phyloP scores from a whole-genome alignment of 2,329 filamentous ascomycete genomes.

The Talaromyces marneffei region DNA sequence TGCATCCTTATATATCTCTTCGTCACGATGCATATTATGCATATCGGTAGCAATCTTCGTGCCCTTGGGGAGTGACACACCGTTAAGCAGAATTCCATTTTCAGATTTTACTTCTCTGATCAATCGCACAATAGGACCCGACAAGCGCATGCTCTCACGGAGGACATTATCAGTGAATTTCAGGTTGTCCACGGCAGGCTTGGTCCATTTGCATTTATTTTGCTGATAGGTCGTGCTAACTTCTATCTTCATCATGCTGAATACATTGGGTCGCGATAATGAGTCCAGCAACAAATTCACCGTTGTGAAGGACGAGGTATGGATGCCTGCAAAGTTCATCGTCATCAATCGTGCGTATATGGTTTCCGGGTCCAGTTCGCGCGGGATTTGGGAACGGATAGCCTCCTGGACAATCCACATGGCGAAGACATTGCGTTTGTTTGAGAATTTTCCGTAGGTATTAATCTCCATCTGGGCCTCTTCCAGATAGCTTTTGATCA shows the following conservation, averaged over 20 bases:
- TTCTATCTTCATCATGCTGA: not conserved
- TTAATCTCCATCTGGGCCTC: not conserved
- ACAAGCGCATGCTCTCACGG: not conserved
- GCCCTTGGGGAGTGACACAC: not conserved
- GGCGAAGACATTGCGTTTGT: not conserved
- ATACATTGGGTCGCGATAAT: not conserved
- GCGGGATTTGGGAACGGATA: not conserved
- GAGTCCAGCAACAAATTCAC: not conserved
- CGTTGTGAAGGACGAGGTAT: not conserved
- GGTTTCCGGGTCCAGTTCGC: not conserved
- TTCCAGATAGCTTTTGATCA: not conserved
- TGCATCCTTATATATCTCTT: not conserved
- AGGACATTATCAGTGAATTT: not conserved
- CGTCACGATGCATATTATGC: not conserved
- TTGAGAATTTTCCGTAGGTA: not conserved
- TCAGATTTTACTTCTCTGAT: not conserved
- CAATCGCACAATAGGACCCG: not conserved
- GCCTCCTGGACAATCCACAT: slow-evolving; percentile 4
- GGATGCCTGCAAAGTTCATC: not conserved
- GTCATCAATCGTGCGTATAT: slow-evolving; percentile 6
- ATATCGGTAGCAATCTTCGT: not conserved
- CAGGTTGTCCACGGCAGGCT: not conserved
- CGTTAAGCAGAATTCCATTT: not conserved
- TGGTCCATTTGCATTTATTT: not conserved
- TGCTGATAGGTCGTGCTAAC: not conserved